A percentile compares a stretch with the other conserved stretches of the same genome.
Evolutionary conservation across 192 early-diverging fungal genomes (phyloP).

Genomic region (Entomortierella lignicola): DNA sequence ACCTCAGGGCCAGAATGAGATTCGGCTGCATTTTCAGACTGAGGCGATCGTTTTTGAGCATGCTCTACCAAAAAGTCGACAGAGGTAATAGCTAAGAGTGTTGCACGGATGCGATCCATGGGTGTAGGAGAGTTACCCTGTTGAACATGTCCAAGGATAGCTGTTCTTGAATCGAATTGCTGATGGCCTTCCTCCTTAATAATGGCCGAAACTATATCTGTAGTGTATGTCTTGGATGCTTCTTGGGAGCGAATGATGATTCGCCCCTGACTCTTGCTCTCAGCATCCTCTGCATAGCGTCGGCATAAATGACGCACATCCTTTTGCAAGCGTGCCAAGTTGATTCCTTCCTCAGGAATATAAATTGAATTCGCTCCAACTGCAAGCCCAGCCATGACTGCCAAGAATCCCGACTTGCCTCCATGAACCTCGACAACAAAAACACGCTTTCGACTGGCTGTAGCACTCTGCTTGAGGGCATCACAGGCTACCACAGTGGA

Average conservation of each 20-base stretch:
- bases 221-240: constrained; percentile 87
- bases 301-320: constrained; percentile 85
- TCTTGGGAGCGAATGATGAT: constrained; percentile 84
- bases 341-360: constrained; percentile 93
- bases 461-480: constrained; percentile 92
- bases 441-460: constrained; percentile 88
- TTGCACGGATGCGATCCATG: constrained; percentile 96
- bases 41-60: constrained; percentile 40
- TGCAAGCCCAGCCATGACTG: constrained; percentile 86
- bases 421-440: constrained; percentile 98
- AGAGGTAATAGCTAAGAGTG: constrained; percentile 82
- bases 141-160: constrained; percentile 94
- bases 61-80: constrained; percentile 86
- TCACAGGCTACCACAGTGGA: constrained; percentile 92
- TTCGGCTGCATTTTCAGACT: constrained; percentile 19
- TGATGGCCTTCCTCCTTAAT: constrained; percentile 88
- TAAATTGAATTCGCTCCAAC: constrained; percentile 92
- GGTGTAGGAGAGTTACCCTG: constrained; percentile 95
- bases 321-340: constrained; percentile 79
- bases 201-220: constrained; percentile 87
- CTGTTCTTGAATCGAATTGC: constrained; percentile 90
- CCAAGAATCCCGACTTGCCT: constrained; percentile 93
- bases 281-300: constrained; percentile 83
- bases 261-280: constrained; percentile 82
- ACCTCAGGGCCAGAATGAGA: constrained; percentile 64